phyloP scores from a whole-genome alignment of 352 stramenopile genomes.

The Phytopythium cucurbitacearum region DNA sequence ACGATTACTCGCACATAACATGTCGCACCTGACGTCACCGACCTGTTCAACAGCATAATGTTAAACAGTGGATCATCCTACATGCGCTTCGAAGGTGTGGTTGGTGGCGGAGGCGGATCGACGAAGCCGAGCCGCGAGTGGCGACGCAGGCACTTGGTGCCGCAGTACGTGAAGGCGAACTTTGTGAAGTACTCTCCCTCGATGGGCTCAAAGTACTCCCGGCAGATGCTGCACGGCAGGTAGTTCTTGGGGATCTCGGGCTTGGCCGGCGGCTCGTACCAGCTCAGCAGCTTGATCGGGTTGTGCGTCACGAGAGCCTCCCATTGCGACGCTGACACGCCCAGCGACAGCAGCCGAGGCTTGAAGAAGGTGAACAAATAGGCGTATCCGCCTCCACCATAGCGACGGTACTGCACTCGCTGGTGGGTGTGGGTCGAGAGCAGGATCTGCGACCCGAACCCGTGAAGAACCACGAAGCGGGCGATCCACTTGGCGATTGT shows the following conservation, averaged over 20 bases:
- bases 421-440: slow-evolving; percentile 65
- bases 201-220: slow-evolving; percentile 71
- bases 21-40: slow-evolving; percentile 6
- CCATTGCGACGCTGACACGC: slow-evolving; percentile 35
- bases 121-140: slow-evolving; percentile 34
- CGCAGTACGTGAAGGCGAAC: slow-evolving; percentile 79
- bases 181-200: slow-evolving; percentile 87
- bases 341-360: slow-evolving; percentile 22
- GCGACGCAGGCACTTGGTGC: slow-evolving; percentile 76
- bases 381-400: slow-evolving; percentile 64
- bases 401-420: slow-evolving; percentile 62
- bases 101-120: slow-evolving; percentile 1
- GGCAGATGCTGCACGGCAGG: slow-evolving; percentile 71
- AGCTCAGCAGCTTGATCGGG: slow-evolving; percentile 42
- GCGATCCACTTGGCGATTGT: slow-evolving; percentile 34
- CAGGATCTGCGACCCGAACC: slow-evolving; percentile 29
- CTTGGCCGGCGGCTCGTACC: slow-evolving; percentile 55
- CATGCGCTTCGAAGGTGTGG: background rate
- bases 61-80: background rate
- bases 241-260: slow-evolving; percentile 66
- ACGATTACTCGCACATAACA: background rate
- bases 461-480: slow-evolving; percentile 19
- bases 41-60: background rate
- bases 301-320: slow-evolving; percentile 37
- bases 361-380: slow-evolving; percentile 57